These are phyloP conservation scores for Coemansia sp. DNA, from an alignment of 192 early-diverging fungal genomes.

Conservation along the genomic window DNA sequence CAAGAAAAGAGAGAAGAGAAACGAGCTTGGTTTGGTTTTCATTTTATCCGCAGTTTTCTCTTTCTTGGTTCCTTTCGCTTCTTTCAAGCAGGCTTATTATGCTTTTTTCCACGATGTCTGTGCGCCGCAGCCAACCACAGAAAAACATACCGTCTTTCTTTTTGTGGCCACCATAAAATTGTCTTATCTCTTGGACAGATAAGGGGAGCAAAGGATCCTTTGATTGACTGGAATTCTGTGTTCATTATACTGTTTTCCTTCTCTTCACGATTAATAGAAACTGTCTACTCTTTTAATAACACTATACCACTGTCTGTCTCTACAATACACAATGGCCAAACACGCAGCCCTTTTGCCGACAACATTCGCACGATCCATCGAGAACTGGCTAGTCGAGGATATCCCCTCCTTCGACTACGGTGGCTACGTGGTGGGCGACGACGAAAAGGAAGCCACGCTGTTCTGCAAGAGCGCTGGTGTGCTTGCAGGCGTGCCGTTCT, in stretches of 20 bases:
- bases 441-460: slow-evolving; percentile 75
- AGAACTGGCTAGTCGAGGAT: slow-evolving; percentile 90
- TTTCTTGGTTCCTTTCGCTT: not conserved
- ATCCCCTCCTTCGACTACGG: slow-evolving; percentile 98
- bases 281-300: not conserved
- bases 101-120: too few species aligned
- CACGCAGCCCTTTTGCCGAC: slow-evolving; percentile 74
- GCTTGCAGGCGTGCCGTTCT: slow-evolving; percentile 93
- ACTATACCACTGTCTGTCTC: not conserved
- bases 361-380: slow-evolving; percentile 69
- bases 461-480: slow-evolving; percentile 89
- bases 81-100: too few species aligned
- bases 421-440: slow-evolving; percentile 93
- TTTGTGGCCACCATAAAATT: too few species aligned
- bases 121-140: too few species aligned
- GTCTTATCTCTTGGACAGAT: too few species aligned
- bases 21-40: not conserved
- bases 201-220: too few species aligned
- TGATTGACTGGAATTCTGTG: too few species aligned
- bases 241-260: too few species aligned
- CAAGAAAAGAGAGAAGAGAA: slow-evolving; percentile 1
- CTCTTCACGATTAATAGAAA: too few species aligned
- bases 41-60: slow-evolving; percentile 1
- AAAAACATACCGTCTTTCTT: too few species aligned
- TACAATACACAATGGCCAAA: slow-evolving; percentile 32